phyloP scores from a whole-genome alignment of 768 basidiomycete species.

The Kwoniella mangroviensis region DNA sequence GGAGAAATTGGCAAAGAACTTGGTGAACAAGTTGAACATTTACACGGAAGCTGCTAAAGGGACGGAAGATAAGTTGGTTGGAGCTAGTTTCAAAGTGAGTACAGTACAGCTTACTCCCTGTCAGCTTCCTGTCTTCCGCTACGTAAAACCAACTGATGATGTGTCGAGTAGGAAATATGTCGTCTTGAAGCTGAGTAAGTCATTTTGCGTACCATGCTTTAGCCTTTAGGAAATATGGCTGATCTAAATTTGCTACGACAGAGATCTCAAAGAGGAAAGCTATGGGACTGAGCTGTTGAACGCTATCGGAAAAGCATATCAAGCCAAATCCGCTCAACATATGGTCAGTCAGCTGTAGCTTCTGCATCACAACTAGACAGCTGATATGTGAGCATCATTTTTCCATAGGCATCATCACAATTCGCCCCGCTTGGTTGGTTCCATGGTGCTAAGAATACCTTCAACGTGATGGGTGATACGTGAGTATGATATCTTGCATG shows the following conservation, averaged over 20 bases:
- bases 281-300: conserved; percentile 58
- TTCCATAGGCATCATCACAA: conserved; percentile 45
- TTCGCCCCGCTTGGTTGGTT: conserved; percentile 58
- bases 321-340: conserved; percentile 51
- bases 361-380: neutral
- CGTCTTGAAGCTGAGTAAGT: conserved; percentile 54
- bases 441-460: conserved; percentile 57
- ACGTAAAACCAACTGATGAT: too few relatives aligned
- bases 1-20: conserved; percentile 53
- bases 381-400: neutral
- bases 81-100: conserved; percentile 54
- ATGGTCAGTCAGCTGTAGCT: conserved; percentile 20
- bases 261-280: conserved; percentile 56
- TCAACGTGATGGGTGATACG: conserved; percentile 55
- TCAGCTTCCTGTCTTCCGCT: too few relatives aligned
- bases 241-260: too few relatives aligned
- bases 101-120: too few relatives aligned
- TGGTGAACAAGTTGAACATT: conserved; percentile 55
- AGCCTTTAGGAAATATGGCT: too few relatives aligned
- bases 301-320: conserved; percentile 56
- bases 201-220: too few relatives aligned
- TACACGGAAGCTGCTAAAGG: conserved; percentile 55
- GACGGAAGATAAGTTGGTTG: conserved; percentile 50
- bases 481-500: conserved; percentile 26
- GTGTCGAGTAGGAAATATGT: conserved; percentile 45